Evolutionary conservation across 306 rosid genomes (phyloP).

Genomic region (Abrus pulchellus): DNA sequence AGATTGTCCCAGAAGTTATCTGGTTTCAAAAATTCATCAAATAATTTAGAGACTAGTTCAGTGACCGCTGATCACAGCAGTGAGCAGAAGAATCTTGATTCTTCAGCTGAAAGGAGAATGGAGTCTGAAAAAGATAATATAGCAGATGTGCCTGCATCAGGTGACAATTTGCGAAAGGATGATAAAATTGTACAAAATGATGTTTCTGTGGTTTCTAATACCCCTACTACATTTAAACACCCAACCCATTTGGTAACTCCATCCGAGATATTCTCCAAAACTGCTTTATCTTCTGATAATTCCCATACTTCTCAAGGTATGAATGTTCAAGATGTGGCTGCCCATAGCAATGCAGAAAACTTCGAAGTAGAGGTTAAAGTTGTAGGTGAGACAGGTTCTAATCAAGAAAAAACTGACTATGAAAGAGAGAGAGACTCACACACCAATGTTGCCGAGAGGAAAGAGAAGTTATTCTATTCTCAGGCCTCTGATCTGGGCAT

Average conservation of each 20-base stretch:
- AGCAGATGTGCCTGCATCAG: slow-evolving; percentile 51
- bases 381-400: slow-evolving; percentile 57
- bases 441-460: slow-evolving; percentile 53
- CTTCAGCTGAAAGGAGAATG: slow-evolving; percentile 49
- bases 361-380: slow-evolving; percentile 63
- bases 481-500: slow-evolving; percentile 76
- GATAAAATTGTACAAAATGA: slow-evolving; percentile 56
- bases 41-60: slow-evolving; percentile 53
- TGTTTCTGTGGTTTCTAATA: slow-evolving; percentile 54
- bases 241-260: slow-evolving; percentile 82
- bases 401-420: slow-evolving; percentile 48
- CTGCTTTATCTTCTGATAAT: slow-evolving; percentile 64
- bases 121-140: slow-evolving; percentile 56
- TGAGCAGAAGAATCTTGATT: slow-evolving; percentile 52
- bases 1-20: slow-evolving; percentile 59
- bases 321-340: slow-evolving; percentile 59
- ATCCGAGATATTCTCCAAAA: slow-evolving; percentile 65
- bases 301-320: slow-evolving; percentile 57
- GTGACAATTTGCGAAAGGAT: slow-evolving; percentile 56
- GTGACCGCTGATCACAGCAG: slow-evolving; percentile 47
- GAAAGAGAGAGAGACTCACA: slow-evolving; percentile 55
- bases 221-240: slow-evolving; percentile 58
- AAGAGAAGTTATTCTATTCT: slow-evolving; percentile 71
- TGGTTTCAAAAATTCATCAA: slow-evolving; percentile 55
- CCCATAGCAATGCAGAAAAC: slow-evolving; percentile 55